Percentiles rank a stretch among this genome's conserved stretches.
Conservation (phyloP, 2,329 filamentous ascomycete genomes). For the Diplocarpon mali region DNA sequence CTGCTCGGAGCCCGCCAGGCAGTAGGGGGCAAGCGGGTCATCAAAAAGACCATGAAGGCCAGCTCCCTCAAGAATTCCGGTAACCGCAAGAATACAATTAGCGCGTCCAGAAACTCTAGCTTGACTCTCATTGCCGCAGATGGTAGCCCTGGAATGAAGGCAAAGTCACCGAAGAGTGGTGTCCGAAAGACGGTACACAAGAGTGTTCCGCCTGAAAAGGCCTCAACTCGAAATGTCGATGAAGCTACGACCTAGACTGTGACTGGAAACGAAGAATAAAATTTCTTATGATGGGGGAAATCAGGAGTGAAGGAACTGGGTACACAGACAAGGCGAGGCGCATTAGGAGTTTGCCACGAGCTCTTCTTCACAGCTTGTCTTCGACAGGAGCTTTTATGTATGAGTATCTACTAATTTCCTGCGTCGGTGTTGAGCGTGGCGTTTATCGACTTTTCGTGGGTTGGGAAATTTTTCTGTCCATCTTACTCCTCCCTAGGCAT, state of each 20-base stretch:
- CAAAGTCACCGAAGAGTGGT: slow-evolving; percentile 9
- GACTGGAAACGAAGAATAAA: slow-evolving; percentile 8
- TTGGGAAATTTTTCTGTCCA: not conserved
- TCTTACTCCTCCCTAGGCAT: not conserved
- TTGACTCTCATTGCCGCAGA: slow-evolving; percentile 16
- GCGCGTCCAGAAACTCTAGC: slow-evolving; percentile 18
- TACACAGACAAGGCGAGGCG: slow-evolving; percentile 1
- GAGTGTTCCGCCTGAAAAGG: slow-evolving; percentile 9
- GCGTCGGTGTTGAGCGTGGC: slow-evolving; percentile 7
- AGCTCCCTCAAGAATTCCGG: slow-evolving; percentile 21
- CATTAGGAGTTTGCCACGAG: slow-evolving; percentile 6
- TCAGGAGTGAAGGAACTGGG: not conserved
- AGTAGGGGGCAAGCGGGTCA: slow-evolving; percentile 12
- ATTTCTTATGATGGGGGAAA: not conserved
- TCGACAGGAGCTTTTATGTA: slow-evolving; percentile 23
- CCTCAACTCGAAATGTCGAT: slow-evolving; percentile 9
- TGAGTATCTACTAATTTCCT: slow-evolving; percentile 17
- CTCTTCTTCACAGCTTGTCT: slow-evolving; percentile 14
- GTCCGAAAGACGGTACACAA: slow-evolving; percentile 10
- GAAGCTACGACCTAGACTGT: slow-evolving; percentile 18
- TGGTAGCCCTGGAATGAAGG: slow-evolving; percentile 5
- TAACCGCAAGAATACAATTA: slow-evolving; percentile 16
- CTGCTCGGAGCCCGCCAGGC: slow-evolving; percentile 16
- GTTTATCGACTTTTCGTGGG: not conserved
- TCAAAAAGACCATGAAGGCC: slow-evolving; percentile 16